phyloP scores from a whole-genome alignment of 768 basidiomycete genomes.

The Gyrodon lividus region DNA sequence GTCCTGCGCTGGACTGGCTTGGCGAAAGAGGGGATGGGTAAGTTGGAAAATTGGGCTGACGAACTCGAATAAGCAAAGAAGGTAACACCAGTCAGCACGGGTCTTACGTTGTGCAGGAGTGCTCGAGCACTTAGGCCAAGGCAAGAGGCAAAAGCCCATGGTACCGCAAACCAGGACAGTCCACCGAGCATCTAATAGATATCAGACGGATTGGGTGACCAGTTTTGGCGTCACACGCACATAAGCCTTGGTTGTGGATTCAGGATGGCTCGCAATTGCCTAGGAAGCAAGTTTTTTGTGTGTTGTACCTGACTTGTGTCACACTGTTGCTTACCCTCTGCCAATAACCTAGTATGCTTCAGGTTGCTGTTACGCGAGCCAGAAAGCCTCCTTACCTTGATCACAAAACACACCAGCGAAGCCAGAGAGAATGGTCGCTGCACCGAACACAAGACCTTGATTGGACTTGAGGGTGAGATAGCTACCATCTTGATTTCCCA shows the following conservation, averaged over 20 bases:
- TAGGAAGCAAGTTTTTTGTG: slow-evolving; percentile 11
- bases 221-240: slow-evolving; percentile 24
- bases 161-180: slow-evolving; percentile 57
- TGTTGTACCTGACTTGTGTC: background rate
- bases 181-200: slow-evolving; percentile 50
- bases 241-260: slow-evolving; percentile 51
- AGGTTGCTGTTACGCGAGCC: background rate
- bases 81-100: background rate
- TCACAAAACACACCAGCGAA: slow-evolving; percentile 52
- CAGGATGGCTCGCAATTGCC: slow-evolving; percentile 52
- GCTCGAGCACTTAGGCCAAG: slow-evolving; percentile 44
- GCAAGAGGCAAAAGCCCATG: slow-evolving; percentile 49
- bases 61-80: background rate
- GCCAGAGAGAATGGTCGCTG: slow-evolving; percentile 38
- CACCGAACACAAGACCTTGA: slow-evolving; percentile 43
- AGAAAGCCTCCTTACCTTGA: slow-evolving; percentile 35
- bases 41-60: slow-evolving; percentile 51
- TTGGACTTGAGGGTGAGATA: slow-evolving; percentile 59
- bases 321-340: slow-evolving; percentile 37
- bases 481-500: slow-evolving; percentile 49
- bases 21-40: slow-evolving; percentile 44
- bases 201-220: background rate
- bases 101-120: slow-evolving; percentile 31
- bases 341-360: slow-evolving; percentile 44
- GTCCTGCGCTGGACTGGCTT: slow-evolving; percentile 40